Base-by-base conservation (phyloP, 164 flowering plant species). In the Dillenia suffruticosa region DNA sequence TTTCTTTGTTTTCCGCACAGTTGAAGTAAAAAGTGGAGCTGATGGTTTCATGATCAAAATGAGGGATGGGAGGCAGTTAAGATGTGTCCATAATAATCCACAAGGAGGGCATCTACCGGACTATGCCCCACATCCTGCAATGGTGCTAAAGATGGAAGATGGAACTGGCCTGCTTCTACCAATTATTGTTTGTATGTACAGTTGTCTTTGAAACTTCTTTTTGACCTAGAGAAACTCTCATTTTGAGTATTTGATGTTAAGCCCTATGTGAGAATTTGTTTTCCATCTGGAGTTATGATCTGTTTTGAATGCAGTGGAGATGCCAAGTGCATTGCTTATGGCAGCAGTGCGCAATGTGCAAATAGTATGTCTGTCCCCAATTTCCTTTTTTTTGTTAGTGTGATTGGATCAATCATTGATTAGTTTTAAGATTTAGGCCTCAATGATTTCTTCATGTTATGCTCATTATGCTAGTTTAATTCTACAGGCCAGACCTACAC, bases 141-240 rank as follows among this genome's bases (percentile, higher is more conserved):
- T 95, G 67, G 98, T 95, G 12, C 76, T 95, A 58, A 92, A 90
- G 84, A 95, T 95, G 94, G 99, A 95, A 79, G 99, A 95, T 68
- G 99, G 98, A 63, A 92, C 96, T 13, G 98, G 85, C 61, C 87
- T 95, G 69, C 90, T 95, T 64, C 92, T 95, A 60, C 98, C 99
- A 9, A 92, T 95, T 40, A 92, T 95, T 74, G 99, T 95, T 74
- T 83, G 99, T 95, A 90, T 22, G 98, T 91, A 16, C 49, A 26
- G 49, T 12, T 44, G 57, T 46, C 43, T 8, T 53, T 57, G 57
- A 11, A 22, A 19, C 50, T 13, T 56, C 10, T 49, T 2, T 15
- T 40, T 8, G 14, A 13, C 9, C 17, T 10, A 58, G 45, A 40
- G 22, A 47, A 24, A 9, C 48, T 50, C 56, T 45, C 51, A 32